Conservation (phyloP, 495 filamentous ascomycete species). For the Penicillium goetzii region DNA sequence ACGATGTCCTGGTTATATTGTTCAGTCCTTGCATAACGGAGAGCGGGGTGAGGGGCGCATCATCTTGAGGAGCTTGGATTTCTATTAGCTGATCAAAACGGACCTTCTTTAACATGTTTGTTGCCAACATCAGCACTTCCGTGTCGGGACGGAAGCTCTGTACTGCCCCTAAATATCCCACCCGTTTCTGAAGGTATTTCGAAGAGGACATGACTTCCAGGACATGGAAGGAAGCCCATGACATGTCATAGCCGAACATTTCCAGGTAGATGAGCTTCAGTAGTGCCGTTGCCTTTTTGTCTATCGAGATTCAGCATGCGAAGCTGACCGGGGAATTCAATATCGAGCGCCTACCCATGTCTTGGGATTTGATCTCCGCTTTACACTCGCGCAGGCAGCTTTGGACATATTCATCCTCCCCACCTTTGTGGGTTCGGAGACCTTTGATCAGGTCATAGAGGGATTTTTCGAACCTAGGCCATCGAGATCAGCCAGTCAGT, state of each 20-base stretch:
- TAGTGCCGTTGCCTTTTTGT: slow-evolving; percentile 93
- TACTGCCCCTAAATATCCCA: slow-evolving; percentile 93
- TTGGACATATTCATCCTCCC: slow-evolving; percentile 91
- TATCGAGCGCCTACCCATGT: slow-evolving; percentile 68
- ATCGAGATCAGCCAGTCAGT: slow-evolving; percentile 8
- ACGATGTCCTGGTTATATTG: slow-evolving; percentile 67
- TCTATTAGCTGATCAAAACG: background rate
- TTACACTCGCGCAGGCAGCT: slow-evolving; percentile 92
- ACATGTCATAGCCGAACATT: slow-evolving; percentile 99
- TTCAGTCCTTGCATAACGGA: slow-evolving; percentile 17
- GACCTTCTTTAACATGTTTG: slow-evolving; percentile 95
- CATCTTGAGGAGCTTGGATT: background rate
- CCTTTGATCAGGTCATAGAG: slow-evolving; percentile 98
- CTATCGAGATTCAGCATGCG: slow-evolving; percentile 49
- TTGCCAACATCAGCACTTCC: slow-evolving; percentile 96
- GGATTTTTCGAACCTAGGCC: slow-evolving; percentile 92
- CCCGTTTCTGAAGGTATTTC: slow-evolving; percentile 92
- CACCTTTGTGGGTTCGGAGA: slow-evolving; percentile 89
- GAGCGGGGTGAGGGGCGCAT: background rate
- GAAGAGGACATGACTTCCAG: slow-evolving; percentile 97
- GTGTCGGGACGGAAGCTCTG: slow-evolving; percentile 96
- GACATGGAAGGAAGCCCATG: slow-evolving; percentile 97
- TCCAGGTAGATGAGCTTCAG: slow-evolving; percentile 96
- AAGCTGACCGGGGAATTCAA: background rate
- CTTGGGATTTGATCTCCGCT: slow-evolving; percentile 82